phyloP scores from a whole-genome alignment of 1,284 basidiomycete genomes.

The Tausonia pullulans region DNA sequence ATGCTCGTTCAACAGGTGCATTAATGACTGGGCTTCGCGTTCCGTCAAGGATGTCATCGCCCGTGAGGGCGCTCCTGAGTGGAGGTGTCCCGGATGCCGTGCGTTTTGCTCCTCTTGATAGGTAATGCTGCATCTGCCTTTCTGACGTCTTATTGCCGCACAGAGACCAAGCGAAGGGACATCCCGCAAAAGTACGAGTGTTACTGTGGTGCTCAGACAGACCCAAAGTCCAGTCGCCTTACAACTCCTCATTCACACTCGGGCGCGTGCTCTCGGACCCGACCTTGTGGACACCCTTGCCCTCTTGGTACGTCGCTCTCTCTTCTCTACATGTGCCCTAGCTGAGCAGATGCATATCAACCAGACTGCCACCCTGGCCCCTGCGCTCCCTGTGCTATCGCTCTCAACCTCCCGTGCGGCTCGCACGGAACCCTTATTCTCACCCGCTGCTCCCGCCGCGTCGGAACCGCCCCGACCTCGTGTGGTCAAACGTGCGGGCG shows the following conservation, averaged over 20 bases:
- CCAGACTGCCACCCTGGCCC: constrained; percentile 60
- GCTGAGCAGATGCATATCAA: constrained; percentile 58
- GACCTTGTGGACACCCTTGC: too few species aligned
- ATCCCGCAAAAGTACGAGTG: constrained; percentile 21
- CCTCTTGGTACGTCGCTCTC: too few species aligned
- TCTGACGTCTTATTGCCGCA: background rate
- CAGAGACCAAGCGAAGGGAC: constrained; percentile 17
- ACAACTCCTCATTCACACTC: constrained; percentile 58
- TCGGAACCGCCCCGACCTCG: constrained; percentile 40
- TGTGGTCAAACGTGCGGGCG: constrained; percentile 57
- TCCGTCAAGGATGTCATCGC: constrained; percentile 16
- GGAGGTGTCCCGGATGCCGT: constrained; percentile 27
- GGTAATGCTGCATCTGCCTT: too few species aligned
- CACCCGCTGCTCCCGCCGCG: constrained; percentile 50
- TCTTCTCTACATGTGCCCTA: background rate
- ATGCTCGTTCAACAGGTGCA: constrained; percentile 48
- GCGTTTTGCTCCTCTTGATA: background rate
- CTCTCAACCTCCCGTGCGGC: constrained; percentile 49
- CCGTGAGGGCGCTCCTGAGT: constrained; percentile 17
- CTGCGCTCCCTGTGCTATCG: constrained; percentile 57
- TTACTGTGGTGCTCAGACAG: constrained; percentile 49
- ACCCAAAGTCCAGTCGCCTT: constrained; percentile 55
- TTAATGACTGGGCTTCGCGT: constrained; percentile 44
- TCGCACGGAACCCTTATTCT: constrained; percentile 51
- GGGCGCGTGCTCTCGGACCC: too few species aligned